Evolutionary conservation across 805 yeast species (phyloP), one percentile per base, ranked within the genome.

Genomic region (Nakazawaea anatomiae): DNA sequence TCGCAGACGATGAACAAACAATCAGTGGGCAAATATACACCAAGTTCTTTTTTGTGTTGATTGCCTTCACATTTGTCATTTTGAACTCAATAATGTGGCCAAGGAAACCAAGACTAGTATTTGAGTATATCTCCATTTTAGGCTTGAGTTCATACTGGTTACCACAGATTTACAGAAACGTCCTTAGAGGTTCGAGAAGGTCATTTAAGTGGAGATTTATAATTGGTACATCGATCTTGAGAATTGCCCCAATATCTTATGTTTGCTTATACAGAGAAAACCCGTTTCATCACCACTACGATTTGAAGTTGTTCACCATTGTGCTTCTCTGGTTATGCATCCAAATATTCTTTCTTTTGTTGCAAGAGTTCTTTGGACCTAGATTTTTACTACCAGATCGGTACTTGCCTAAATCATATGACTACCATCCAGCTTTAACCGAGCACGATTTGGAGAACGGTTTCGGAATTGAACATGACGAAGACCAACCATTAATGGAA

Each of bases 91-190:
- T 74, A 1, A 64, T 79, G 44, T 87, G 94, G 95, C 83, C 90
- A 40, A 71, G 71, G 25, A 68, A 63, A 18, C 68, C 78, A 39
- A 68, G 96, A 50, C 65, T 64, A 30, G 57, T 71, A 1, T 79
- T 83, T 59, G 96, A 89, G 61, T 80, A 77, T 51, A 47, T 76
- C 4, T 67, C 77, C 1, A 63, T 85, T 8, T 53, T 82, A 1
- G 46, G 74, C 1, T 58, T 85, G 31, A 86, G 82, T 63, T 86
- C 96, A 1, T 84, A 79, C 57, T 90, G 97, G 97, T 57, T 87
- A 12, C 97, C 97, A 1, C 98, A 91, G 65, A 84, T 88, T 42
- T 83, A 82, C 58, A 74, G 97, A 62, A 89, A 89, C 62, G 79
- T 83, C 3, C 63, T 83, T 31, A 75, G 88, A 48, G 92, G 91